These are phyloP conservation scores for Quercus glauca DNA, from an alignment of 306 rosid genomes.

Conservation along the genomic window DNA sequence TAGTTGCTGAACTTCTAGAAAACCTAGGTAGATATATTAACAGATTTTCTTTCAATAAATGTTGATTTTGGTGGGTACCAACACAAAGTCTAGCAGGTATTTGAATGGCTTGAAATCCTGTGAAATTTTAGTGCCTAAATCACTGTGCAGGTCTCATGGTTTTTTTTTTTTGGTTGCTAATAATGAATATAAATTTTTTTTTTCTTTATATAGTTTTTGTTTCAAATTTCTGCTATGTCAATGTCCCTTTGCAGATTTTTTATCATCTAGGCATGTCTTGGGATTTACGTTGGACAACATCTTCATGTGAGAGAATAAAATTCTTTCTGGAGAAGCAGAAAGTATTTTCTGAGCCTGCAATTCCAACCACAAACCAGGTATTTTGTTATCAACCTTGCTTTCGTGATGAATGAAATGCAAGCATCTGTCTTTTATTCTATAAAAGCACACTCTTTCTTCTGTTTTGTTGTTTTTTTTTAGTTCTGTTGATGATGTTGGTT, in stretches of 20 bases:
- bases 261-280: slow-evolving; percentile 86
- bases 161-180: not conserved
- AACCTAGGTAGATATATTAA: not conserved
- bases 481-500: slow-evolving; percentile 13
- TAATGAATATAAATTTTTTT: not conserved
- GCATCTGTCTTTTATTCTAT: not conserved
- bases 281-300: slow-evolving; percentile 77
- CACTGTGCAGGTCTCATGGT: not conserved
- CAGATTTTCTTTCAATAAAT: not conserved
- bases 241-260: slow-evolving; percentile 54
- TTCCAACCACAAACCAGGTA: slow-evolving; percentile 80
- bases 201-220: slow-evolving; percentile 3
- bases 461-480: not conserved
- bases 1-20: not conserved
- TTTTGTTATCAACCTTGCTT: slow-evolving; percentile 15
- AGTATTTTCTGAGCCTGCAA: slow-evolving; percentile 50
- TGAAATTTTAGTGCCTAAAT: not conserved
- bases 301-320: slow-evolving; percentile 30
- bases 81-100: not conserved
- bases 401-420: not conserved
- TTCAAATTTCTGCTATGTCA: slow-evolving; percentile 13
- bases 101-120: not conserved
- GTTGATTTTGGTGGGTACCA: not conserved
- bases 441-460: not conserved
- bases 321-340: slow-evolving; percentile 34